Evolutionary conservation across 2,329 filamentous ascomycete species (phyloP).

Genomic region (Rhytidhysteron rufulum): DNA sequence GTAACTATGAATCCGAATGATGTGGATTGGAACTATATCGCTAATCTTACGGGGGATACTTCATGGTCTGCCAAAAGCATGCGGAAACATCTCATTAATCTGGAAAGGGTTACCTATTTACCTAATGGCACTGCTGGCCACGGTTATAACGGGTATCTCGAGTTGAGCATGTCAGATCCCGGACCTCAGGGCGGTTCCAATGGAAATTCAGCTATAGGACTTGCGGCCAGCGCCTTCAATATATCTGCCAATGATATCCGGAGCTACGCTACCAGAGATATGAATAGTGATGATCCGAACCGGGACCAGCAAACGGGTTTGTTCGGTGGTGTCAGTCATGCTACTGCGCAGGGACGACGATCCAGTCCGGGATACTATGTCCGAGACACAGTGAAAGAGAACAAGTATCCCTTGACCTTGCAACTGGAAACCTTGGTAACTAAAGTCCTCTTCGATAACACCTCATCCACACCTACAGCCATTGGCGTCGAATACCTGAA

Average conservation of each 20-base stretch:
- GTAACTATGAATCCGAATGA: constrained; percentile 54
- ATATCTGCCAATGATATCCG: constrained; percentile 7
- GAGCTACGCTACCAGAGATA: neutral
- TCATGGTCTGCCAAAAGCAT: constrained; percentile 57
- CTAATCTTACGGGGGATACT: constrained; percentile 54
- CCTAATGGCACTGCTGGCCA: constrained; percentile 17
- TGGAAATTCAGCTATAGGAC: neutral
- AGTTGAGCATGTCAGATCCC: neutral
- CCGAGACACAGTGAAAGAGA: neutral
- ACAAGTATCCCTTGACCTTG: constrained; percentile 22
- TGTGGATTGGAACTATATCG: constrained; percentile 57
- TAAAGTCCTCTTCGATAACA: constrained; percentile 37
- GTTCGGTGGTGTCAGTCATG: neutral
- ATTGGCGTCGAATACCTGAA: constrained; percentile 43
- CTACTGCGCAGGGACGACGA: neutral
- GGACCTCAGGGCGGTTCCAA: no score
- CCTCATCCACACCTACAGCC: constrained; percentile 29
- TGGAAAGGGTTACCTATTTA: constrained; percentile 51
- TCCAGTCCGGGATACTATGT: neutral
- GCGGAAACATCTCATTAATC: constrained; percentile 50
- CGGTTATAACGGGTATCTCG: neutral
- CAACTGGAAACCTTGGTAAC: constrained; percentile 40
- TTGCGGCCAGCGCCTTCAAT: neutral
- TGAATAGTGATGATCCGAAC: neutral
- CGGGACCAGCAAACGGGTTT: neutral